Base-by-base conservation (phyloP, 768 basidiomycete species). In the Terana coerulea region DNA sequence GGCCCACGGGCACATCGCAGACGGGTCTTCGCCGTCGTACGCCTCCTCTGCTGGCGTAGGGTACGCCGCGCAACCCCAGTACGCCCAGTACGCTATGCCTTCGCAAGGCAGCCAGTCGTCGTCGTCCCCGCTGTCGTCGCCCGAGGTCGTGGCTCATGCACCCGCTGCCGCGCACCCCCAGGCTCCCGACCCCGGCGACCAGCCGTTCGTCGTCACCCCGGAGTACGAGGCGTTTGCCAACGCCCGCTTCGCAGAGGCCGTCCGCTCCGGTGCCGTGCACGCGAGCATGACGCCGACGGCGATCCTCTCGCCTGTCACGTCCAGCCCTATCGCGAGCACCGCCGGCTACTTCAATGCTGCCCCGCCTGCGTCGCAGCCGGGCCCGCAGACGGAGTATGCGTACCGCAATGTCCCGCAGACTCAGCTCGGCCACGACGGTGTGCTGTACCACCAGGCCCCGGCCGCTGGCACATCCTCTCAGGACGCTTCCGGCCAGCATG, bases 121-220 rank as follows among this genome's bases (percentile, higher is more conserved):
- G 45, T 22, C 58, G 15, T n/a, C n/a, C n/a, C 59, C 60, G 24
- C 51, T 55, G 6, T 51, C 56, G 15, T 57, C 55, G 9, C 55
- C 57, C 19, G 41, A 44, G 14, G 21, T 58, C 9, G n/a, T n/a
- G n/a, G n/a, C n/a, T n/a, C n/a, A n/a, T n/a, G 28, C 51, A 6
- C 47, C 56, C 14, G 51, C 58, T 22, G 56, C 50, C 12, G 46
- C 11, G 33, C n/a, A n/a, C 7, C 26, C 24, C 21, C 30, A 41
- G 28, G 47, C 34, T 3, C 56, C 56, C 22, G 58, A 53, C 33
- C 25, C 36, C 6, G 64, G 59, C 35, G 58, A 65, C 55, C 59
- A 60, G 57, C 62, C 62, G 36, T 66, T 66, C 59, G 48, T 66
- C 30, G 52, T 66, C 37, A 57, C 61, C 31, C 57, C 61, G n/a